Percentiles rank a stretch among this genome's conserved stretches.
phyloP scores from a whole-genome alignment of 2,329 filamentous ascomycete species.

The Neonectria punicea region DNA sequence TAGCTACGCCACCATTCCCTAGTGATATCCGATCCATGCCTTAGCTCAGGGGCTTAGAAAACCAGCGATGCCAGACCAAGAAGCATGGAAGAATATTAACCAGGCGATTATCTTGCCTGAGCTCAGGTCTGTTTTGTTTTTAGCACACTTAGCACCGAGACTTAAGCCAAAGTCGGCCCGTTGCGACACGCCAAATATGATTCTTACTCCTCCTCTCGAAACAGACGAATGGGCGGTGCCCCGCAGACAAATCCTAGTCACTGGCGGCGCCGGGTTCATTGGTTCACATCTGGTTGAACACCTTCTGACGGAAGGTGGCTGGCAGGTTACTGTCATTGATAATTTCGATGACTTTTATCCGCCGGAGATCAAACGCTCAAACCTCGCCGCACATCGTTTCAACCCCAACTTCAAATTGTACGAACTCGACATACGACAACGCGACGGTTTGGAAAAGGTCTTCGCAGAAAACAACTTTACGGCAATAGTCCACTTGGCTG shows the following conservation, averaged over 20 bases:
- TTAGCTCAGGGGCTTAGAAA: not conserved
- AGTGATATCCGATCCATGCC: not conserved
- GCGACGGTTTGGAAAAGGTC: conserved; percentile 21
- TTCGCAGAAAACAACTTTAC: conserved; percentile 30
- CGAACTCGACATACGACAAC: conserved; percentile 30
- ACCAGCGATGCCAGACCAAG: not conserved
- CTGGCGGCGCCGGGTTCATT: conserved; percentile 42
- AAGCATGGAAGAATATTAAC: not conserved
- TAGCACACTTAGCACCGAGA: not conserved
- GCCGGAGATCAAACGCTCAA: conserved; percentile 35
- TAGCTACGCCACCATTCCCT: not conserved
- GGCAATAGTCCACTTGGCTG: conserved; percentile 36
- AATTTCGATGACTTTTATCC: conserved; percentile 40
- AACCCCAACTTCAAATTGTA: conserved; percentile 34
- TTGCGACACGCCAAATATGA: not conserved
- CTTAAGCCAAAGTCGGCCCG: too few species aligned
- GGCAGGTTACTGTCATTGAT: conserved; percentile 37
- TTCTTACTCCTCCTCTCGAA: not conserved
- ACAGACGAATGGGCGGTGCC: not conserved
- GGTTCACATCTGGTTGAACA: conserved; percentile 39
- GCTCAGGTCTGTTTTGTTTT: too few species aligned
- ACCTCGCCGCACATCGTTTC: conserved; percentile 31
- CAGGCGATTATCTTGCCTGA: not conserved
- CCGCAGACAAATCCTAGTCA: conserved; percentile 33
- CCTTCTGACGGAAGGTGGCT: conserved; percentile 34